Base-by-base conservation (phyloP, 225 moss, liverwort and hornwort species). In the Bryoerythrophyllum caledonicum region DNA sequence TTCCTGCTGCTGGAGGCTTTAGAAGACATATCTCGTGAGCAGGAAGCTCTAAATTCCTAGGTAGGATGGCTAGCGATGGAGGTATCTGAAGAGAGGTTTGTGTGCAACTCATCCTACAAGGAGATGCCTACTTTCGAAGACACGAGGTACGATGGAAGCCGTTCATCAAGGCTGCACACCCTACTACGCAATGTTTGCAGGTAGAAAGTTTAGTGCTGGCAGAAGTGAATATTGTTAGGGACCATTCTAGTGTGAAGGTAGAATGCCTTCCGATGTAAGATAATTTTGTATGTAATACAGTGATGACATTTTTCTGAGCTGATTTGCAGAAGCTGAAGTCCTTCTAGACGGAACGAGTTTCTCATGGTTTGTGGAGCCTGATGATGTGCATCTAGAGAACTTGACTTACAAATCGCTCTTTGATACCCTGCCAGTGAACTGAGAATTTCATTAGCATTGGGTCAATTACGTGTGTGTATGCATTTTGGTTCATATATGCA, bases 251-350 rank as follows among this genome's bases (percentile, higher is more conserved):
- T 53, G 61, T 62, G 7, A 53, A 13, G 41, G 28, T 65, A 8
- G 49, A 26, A 40, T 55, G 54, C 26, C 63, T 52, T 37, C 7
- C 9, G 56, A 20, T 75, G 57, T 44, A 56, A 32, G 75, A 58
- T 76, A 28, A 32, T 58, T 67, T 48, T 44, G 27, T 32, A 32
- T 44, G 46, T 59, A 32, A 16, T 40, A 67, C 43, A 76, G 59
- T 46, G 30, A 59, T 48, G n/a, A 43, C 56, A 67, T 75, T 67
- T 67, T 67, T 56, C 66, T 66, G 41, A 55, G 26, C 54, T 43
- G 65, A 27, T 64, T 20, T 38, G 54, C 55, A 8, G 7, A 65
- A 51, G 63, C 54, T 28, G 10, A 57, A 57, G 57, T 66, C 35
- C 8, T 9, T 37, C 20, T 62, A 24, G 35, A 54, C 38, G 63